phyloP scores from a whole-genome alignment of 2,329 filamentous ascomycete species.

The Nemania sp. region DNA sequence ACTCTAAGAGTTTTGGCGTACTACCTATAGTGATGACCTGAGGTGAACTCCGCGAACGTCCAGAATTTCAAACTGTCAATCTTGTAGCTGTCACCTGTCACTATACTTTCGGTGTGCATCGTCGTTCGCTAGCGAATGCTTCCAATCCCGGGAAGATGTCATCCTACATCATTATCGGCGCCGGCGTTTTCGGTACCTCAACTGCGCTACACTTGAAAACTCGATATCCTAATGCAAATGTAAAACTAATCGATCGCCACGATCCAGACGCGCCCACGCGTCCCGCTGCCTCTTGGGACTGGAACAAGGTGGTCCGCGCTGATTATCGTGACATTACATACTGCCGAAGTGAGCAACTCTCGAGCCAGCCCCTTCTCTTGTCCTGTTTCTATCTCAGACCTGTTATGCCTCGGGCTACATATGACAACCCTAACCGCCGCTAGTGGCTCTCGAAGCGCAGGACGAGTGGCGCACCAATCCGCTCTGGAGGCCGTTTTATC shows the following conservation, averaged over 20 bases:
- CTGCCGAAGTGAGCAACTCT: slow-evolving; percentile 47
- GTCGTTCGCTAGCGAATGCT: background rate
- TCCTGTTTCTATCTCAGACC: background rate
- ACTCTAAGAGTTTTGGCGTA: background rate
- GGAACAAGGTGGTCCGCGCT: slow-evolving; percentile 73
- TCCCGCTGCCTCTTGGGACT: slow-evolving; percentile 70
- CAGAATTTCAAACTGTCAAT: background rate
- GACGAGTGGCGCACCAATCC: slow-evolving; percentile 55
- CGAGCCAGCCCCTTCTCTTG: background rate
- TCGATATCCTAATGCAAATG: slow-evolving; percentile 52
- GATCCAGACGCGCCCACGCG: slow-evolving; percentile 51
- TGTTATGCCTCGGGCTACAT: background rate
- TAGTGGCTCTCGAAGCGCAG: slow-evolving; percentile 67
- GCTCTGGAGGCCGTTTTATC: slow-evolving; percentile 52
- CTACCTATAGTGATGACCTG: background rate
- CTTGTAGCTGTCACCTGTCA: background rate
- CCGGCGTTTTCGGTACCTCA: slow-evolving; percentile 68
- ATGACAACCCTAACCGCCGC: background rate
- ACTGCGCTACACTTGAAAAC: slow-evolving; percentile 66
- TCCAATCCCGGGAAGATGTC: slow-evolving; percentile 8
- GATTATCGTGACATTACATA: slow-evolving; percentile 70
- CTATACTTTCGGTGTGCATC: background rate
- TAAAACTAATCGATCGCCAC: slow-evolving; percentile 64
- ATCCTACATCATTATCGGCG: slow-evolving; percentile 64
- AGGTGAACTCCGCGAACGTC: background rate